Percentiles rank a stretch among this genome's conserved stretches.
Conservation (phyloP, 1,139 yeast genomes). For the Blastobotrys illinoisensis region DNA sequence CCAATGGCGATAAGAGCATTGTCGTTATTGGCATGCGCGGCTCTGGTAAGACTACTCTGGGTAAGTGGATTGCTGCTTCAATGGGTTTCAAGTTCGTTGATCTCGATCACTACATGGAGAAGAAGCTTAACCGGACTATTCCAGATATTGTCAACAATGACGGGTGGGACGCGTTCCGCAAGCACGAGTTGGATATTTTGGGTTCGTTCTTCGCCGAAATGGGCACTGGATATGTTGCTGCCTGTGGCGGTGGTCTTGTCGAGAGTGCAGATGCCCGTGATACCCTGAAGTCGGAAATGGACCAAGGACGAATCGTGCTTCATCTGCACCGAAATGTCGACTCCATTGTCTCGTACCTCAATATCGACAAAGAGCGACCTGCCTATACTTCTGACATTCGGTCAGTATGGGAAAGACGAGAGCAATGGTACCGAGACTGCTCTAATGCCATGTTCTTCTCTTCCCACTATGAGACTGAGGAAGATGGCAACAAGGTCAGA, state of each 20-base stretch:
- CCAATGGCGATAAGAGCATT: slow-evolving; percentile 51
- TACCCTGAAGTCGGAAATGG: slow-evolving; percentile 49
- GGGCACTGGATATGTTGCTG: slow-evolving; percentile 60
- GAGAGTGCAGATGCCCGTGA: slow-evolving; percentile 68
- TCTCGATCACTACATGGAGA: slow-evolving; percentile 68
- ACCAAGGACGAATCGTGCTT: slow-evolving; percentile 67
- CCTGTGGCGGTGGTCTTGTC: slow-evolving; percentile 97
- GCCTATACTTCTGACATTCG: slow-evolving; percentile 70
- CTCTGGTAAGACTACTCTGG: slow-evolving; percentile 88
- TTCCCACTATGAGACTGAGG: slow-evolving; percentile 55
- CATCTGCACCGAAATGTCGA: slow-evolving; percentile 87
- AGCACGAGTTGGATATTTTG: slow-evolving; percentile 56
- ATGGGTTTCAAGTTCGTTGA: slow-evolving; percentile 74
- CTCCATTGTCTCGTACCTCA: slow-evolving; percentile 69
- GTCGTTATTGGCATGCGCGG: slow-evolving; percentile 97
- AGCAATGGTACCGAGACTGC: slow-evolving; percentile 72
- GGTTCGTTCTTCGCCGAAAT: slow-evolving; percentile 44
- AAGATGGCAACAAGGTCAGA: slow-evolving; percentile 54
- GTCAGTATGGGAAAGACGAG: slow-evolving; percentile 80
- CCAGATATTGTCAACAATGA: slow-evolving; percentile 58
- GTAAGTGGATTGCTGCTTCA: slow-evolving; percentile 70
- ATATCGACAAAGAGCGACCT: slow-evolving; percentile 79
- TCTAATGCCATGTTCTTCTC: slow-evolving; percentile 77
- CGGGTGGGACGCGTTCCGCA: slow-evolving; percentile 88
- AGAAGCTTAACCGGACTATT: slow-evolving; percentile 49